Percentiles rank a stretch among this genome's conserved stretches.
Evolutionary conservation across 176 grass and related monocot genomes (phyloP).

Genomic region (Triticum timopheevii): DNA sequence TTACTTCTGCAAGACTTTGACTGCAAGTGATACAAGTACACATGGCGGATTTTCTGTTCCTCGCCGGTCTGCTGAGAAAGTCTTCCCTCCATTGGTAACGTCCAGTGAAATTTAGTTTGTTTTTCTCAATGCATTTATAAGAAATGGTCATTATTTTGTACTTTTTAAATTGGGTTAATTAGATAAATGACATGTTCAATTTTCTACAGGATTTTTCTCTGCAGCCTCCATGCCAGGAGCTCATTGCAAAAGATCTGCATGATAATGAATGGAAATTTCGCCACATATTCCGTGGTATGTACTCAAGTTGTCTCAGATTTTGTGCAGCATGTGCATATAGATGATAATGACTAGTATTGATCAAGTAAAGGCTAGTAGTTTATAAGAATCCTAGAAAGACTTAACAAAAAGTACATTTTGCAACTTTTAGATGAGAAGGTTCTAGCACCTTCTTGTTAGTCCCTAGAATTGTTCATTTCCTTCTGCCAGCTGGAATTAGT

Average conservation of each 20-base stretch:
- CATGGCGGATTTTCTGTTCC: conserved; percentile 98
- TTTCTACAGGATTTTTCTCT: conserved; percentile 77
- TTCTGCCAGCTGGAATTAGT: not conserved
- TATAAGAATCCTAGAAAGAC: not conserved
- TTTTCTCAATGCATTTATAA: conserved; percentile 27
- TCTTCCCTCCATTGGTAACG: conserved; percentile 79
- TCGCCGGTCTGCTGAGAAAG: conserved; percentile 93
- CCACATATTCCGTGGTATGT: conserved; percentile 89
- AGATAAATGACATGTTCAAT: not conserved
- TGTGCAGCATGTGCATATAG: not conserved
- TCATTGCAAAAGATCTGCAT: conserved; percentile 86
- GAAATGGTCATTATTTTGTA: not conserved
- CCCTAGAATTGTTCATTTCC: not conserved
- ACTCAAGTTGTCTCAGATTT: not conserved
- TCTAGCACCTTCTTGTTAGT: not conserved
- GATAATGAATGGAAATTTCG: conserved; percentile 99
- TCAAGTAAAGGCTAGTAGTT: not conserved
- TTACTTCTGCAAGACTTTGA: conserved; percentile 98
- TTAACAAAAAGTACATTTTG: not conserved
- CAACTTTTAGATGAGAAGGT: conserved; percentile 18
- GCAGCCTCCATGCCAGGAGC: conserved; percentile 88
- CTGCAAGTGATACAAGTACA: conserved; percentile 95
- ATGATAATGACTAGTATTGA: not conserved
- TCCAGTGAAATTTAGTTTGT: conserved; percentile 18
- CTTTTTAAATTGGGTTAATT: not conserved